Evolutionary conservation across 2,329 filamentous ascomycete species (phyloP).

Genomic region (Cytospora leucostoma): DNA sequence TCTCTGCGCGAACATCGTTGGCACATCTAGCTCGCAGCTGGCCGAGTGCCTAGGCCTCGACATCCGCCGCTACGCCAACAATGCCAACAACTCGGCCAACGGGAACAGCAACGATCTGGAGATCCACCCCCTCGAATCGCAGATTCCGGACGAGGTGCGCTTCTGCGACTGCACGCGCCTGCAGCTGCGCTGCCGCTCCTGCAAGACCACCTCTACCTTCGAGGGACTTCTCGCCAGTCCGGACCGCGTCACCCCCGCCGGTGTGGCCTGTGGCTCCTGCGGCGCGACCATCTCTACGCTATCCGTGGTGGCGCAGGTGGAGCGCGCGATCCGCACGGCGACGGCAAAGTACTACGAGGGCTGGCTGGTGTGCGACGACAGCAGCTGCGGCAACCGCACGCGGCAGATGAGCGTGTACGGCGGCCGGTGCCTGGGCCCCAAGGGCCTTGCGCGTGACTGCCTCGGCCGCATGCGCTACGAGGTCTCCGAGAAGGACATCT

Average conservation of each 20-base stretch:
- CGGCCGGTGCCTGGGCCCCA: constrained; percentile 82
- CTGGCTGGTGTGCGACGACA: constrained; percentile 88
- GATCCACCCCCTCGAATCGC: constrained; percentile 89
- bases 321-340: constrained; percentile 76
- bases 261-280: constrained; percentile 75
- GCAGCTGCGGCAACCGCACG: constrained; percentile 82
- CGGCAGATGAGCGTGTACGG: constrained; percentile 94
- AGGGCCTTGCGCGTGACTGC: constrained; percentile 81
- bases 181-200: constrained; percentile 76
- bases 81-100: constrained; percentile 50
- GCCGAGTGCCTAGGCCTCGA: constrained; percentile 95
- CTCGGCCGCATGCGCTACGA: constrained; percentile 86
- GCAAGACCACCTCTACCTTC: constrained; percentile 72
- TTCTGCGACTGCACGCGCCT: constrained; percentile 82
- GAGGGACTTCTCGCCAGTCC: constrained; percentile 68
- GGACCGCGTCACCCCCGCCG: constrained; percentile 68
- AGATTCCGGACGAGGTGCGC: constrained; percentile 87
- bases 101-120: constrained; percentile 61
- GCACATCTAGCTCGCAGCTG: constrained; percentile 85
- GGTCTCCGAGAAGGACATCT: constrained; percentile 83
- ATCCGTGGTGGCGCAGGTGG: constrained; percentile 81
- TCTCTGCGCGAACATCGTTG: constrained; percentile 91
- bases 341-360: constrained; percentile 88
- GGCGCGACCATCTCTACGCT: constrained; percentile 65
- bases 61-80: constrained; percentile 71